These are phyloP conservation scores for Diaporthe velutina DNA, from an alignment of 2,329 filamentous ascomycete genomes.

Conservation along the genomic window DNA sequence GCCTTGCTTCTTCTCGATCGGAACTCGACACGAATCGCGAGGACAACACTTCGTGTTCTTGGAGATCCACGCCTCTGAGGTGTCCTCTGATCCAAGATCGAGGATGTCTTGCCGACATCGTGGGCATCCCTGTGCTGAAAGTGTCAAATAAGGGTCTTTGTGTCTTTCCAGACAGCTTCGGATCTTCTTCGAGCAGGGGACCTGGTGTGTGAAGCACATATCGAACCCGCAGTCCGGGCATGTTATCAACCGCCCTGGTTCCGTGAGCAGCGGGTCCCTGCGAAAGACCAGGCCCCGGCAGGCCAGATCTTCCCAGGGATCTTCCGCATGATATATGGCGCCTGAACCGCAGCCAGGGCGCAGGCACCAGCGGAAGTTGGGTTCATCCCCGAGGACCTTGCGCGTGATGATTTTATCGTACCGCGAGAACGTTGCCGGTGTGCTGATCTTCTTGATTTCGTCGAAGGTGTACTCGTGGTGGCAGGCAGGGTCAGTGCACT, in stretches of 20 bases:
- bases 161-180: neutral
- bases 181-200: neutral
- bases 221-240: neutral
- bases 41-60: neutral
- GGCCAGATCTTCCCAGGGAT: neutral
- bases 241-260: neutral
- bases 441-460: neutral
- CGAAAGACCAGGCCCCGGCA: neutral
- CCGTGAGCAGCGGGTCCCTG: neutral
- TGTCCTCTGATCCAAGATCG: neutral
- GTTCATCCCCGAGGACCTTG: neutral
- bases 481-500: neutral
- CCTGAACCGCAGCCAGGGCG: neutral
- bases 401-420: neutral
- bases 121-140: neutral
- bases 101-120: neutral
- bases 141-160: neutral
- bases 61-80: neutral
- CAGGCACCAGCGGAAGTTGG: conserved; percentile 2
- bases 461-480: neutral
- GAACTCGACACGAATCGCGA: neutral
- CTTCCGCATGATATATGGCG: neutral
- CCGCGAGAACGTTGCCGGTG: neutral
- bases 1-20: neutral
- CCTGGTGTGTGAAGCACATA: neutral